Evolutionary conservation across 129 eudicot genomes (phyloP).

Genomic region (Cynara cardunculus): DNA sequence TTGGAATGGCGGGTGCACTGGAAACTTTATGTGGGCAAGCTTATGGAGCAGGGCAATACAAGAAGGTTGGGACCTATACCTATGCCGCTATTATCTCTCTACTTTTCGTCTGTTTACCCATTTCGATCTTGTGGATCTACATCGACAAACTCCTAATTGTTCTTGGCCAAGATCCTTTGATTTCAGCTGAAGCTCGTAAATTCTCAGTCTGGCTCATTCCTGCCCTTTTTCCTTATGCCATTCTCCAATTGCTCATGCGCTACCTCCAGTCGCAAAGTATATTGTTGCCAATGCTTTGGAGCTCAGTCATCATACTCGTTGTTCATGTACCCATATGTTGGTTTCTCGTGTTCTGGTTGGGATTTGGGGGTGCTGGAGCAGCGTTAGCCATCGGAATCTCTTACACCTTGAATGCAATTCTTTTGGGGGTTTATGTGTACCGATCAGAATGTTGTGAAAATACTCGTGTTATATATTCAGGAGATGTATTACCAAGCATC

Average conservation of each 20-base stretch:
- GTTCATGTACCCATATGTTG: slow-evolving; percentile 47
- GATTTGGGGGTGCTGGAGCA: slow-evolving; percentile 38
- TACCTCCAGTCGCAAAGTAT: slow-evolving; percentile 53
- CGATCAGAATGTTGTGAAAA: slow-evolving; percentile 34
- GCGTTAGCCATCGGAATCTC: slow-evolving; percentile 44
- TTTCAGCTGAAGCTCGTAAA: slow-evolving; percentile 53
- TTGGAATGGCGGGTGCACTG: slow-evolving; percentile 50
- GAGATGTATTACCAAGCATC: slow-evolving; percentile 14
- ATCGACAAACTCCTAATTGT: slow-evolving; percentile 46
- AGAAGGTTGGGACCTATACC: slow-evolving; percentile 44
- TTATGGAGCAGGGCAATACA: slow-evolving; percentile 53
- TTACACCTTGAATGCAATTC: slow-evolving; percentile 29
- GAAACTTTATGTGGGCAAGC: slow-evolving; percentile 68
- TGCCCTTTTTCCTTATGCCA: slow-evolving; percentile 32
- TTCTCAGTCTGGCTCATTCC: slow-evolving; percentile 49
- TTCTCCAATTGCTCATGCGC: slow-evolving; percentile 41
- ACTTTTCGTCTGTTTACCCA: slow-evolving; percentile 37
- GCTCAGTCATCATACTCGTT: slow-evolving; percentile 31
- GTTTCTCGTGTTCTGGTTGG: slow-evolving; percentile 36
- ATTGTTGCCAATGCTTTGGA: slow-evolving; percentile 48
- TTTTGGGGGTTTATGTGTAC: slow-evolving; percentile 38
- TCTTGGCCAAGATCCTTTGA: slow-evolving; percentile 54
- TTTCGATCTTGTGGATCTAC: slow-evolving; percentile 50
- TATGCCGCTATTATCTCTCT: slow-evolving; percentile 47
- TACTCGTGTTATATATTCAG: slow-evolving; percentile 29